Conservation (phyloP, 2,329 filamentous ascomycete species). For the Rugonectria rugulosa region DNA sequence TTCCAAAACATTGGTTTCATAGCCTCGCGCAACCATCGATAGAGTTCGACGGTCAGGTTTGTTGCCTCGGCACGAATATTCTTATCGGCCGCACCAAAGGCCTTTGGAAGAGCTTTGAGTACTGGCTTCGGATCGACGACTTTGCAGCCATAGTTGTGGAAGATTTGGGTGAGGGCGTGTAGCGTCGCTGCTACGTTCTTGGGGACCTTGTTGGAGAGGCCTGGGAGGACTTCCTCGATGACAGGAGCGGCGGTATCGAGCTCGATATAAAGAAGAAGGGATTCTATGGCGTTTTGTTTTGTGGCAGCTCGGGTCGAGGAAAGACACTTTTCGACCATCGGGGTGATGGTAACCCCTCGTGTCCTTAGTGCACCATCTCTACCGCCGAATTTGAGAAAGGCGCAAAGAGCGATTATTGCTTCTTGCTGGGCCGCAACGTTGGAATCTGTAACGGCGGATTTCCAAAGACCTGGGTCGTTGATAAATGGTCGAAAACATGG, state of each 20-base stretch:
- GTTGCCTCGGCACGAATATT: slow-evolving; percentile 96
- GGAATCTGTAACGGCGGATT: slow-evolving; percentile 88
- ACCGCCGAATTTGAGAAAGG: slow-evolving; percentile 91
- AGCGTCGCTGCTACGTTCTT: slow-evolving; percentile 81
- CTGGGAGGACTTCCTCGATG: slow-evolving; percentile 87
- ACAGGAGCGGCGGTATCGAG: slow-evolving; percentile 85
- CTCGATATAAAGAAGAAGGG: slow-evolving; percentile 87
- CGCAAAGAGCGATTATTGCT: slow-evolving; percentile 84
- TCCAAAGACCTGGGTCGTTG: slow-evolving; percentile 86
- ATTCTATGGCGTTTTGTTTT: slow-evolving; percentile 87
- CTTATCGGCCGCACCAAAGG: slow-evolving; percentile 96
- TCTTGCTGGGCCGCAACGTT: slow-evolving; percentile 98
- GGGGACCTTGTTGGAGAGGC: slow-evolving; percentile 85
- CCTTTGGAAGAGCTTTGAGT: slow-evolving; percentile 86
- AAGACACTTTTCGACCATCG: slow-evolving; percentile 91
- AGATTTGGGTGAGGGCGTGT: slow-evolving; percentile 80
- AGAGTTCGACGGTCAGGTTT: slow-evolving; percentile 90
- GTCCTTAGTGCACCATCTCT: slow-evolving; percentile 81
- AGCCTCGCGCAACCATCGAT: slow-evolving; percentile 94
- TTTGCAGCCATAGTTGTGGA: slow-evolving; percentile 95
- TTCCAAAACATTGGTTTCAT: slow-evolving; percentile 99
- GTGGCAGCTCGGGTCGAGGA: slow-evolving; percentile 86
- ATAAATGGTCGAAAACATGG: slow-evolving; percentile 88
- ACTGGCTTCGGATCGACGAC: slow-evolving; percentile 91
- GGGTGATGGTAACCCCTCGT: slow-evolving; percentile 74